phyloP scores from a whole-genome alignment of 2,329 filamentous ascomycete genomes.

The Aspergillus hiratsukae region DNA sequence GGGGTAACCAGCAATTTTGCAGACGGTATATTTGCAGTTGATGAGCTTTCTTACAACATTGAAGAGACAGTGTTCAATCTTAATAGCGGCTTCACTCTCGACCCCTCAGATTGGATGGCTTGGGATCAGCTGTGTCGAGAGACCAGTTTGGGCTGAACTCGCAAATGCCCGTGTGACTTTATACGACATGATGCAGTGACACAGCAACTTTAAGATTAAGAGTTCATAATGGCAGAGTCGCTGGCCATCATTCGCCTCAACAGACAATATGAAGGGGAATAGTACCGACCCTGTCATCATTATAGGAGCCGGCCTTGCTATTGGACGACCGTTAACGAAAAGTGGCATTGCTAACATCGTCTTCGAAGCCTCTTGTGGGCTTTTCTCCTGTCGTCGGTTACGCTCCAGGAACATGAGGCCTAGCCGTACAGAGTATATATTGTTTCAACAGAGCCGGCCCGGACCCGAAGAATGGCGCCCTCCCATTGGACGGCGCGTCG shows the following conservation, averaged over 20 bases:
- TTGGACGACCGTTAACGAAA: conserved; percentile 6
- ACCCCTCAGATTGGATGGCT: background rate
- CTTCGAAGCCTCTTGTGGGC: conserved; percentile 5
- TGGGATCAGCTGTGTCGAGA: background rate
- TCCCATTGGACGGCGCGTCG: background rate
- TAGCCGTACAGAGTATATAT: no score
- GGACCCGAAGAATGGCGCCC: background rate
- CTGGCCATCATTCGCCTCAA: background rate
- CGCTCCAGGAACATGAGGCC: no score
- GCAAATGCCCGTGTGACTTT: no score
- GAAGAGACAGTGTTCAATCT: background rate
- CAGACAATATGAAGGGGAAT: background rate
- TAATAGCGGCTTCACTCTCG: background rate
- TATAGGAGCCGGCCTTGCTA: conserved; percentile 2
- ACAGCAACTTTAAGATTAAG: background rate
- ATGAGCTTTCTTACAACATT: background rate
- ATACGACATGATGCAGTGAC: background rate
- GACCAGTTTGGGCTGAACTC: background rate
- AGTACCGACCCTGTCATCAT: background rate
- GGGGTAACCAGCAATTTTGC: background rate
- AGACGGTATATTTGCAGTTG: background rate
- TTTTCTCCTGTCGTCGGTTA: background rate
- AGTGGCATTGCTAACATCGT: conserved; percentile 4
- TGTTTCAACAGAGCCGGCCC: no score
- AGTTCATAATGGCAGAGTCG: background rate